Evolutionary conservation across 306 rosid species (phyloP).

Genomic region (Dalbergia cochinchinensis): DNA sequence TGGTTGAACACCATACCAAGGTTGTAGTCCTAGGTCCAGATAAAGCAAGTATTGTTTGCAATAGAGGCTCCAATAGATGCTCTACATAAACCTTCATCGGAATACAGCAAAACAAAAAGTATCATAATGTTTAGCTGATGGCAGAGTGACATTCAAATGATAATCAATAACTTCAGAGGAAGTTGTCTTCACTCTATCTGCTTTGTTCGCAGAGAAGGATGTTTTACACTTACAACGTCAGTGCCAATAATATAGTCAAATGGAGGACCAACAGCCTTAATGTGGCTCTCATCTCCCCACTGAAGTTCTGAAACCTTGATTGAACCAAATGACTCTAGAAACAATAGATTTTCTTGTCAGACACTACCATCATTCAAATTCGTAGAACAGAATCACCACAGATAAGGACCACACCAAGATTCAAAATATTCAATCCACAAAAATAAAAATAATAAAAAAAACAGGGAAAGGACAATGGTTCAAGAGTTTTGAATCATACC

Average conservation of each 20-base stretch:
- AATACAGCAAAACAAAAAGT: slow-evolving; percentile 25
- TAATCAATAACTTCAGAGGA: neutral
- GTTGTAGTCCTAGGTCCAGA: slow-evolving; percentile 89
- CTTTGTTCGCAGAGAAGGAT: slow-evolving; percentile 30
- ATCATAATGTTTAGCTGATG: neutral
- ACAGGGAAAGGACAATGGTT: slow-evolving; percentile 11
- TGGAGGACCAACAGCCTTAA: slow-evolving; percentile 84
- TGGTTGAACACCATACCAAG: slow-evolving; percentile 57
- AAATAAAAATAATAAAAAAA: slow-evolving; percentile 20
- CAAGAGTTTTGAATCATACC: slow-evolving; percentile 51
- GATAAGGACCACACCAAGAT: neutral
- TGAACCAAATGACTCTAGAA: slow-evolving; percentile 84
- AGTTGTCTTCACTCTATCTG: slow-evolving; percentile 19
- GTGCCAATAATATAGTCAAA: slow-evolving; percentile 94
- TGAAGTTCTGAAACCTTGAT: slow-evolving; percentile 79
- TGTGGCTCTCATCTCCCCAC: slow-evolving; percentile 88
- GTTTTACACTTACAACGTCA: slow-evolving; percentile 74
- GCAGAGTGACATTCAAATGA: slow-evolving; percentile 23
- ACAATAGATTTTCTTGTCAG: slow-evolving; percentile 45
- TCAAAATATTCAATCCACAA: neutral
- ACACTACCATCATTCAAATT: slow-evolving; percentile 29
- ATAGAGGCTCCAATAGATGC: slow-evolving; percentile 84
- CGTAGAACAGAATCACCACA: slow-evolving; percentile 20
- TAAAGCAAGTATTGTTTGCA: slow-evolving; percentile 79
- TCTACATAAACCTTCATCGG: slow-evolving; percentile 78